These are phyloP conservation scores for Tanacetum coccineum DNA, from an alignment of 129 eudicot genomes.

Conservation along the genomic window DNA sequence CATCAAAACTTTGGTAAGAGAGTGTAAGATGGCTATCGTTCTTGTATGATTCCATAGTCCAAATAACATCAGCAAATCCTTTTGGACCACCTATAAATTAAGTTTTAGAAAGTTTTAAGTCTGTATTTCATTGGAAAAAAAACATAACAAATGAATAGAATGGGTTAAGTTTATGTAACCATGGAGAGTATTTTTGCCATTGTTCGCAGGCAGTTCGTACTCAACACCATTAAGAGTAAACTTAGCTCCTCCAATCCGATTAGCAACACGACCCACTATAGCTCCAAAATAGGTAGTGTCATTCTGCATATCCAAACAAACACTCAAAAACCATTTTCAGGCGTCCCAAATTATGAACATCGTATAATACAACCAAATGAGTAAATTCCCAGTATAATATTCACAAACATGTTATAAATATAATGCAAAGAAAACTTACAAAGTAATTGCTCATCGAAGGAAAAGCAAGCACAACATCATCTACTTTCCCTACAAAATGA, in stretches of 20 bases:
- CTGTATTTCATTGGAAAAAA: background rate
- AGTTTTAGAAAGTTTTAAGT: background rate
- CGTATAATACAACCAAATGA: background rate
- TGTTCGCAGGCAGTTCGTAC: slow-evolving; percentile 48
- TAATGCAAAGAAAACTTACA: slow-evolving; percentile 27
- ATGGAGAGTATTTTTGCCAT: slow-evolving; percentile 66
- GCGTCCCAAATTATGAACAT: background rate
- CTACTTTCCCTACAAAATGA: slow-evolving; percentile 45
- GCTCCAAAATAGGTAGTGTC: slow-evolving; percentile 67
- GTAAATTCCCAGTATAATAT: too few relatives aligned
- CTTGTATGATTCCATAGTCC: slow-evolving; percentile 37
- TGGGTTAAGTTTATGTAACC: slow-evolving; percentile 29
- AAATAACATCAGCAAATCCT: slow-evolving; percentile 55
- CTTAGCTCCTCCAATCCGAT: slow-evolving; percentile 58
- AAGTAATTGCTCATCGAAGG: slow-evolving; percentile 41
- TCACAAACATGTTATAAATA: background rate
- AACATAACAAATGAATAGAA: background rate
- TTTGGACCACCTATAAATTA: slow-evolving; percentile 47
- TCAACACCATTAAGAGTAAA: slow-evolving; percentile 47
- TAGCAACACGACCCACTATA: slow-evolving; percentile 69
- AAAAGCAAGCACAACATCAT: slow-evolving; percentile 68
- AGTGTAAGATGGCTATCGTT: slow-evolving; percentile 42
- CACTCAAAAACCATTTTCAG: background rate
- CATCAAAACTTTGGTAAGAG: slow-evolving; percentile 46
- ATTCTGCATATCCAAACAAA: slow-evolving; percentile 36